Evolutionary conservation across 768 basidiomycete species (phyloP), one percentile per base, ranked within the genome.

Genomic region (Tulasnella sp.): DNA sequence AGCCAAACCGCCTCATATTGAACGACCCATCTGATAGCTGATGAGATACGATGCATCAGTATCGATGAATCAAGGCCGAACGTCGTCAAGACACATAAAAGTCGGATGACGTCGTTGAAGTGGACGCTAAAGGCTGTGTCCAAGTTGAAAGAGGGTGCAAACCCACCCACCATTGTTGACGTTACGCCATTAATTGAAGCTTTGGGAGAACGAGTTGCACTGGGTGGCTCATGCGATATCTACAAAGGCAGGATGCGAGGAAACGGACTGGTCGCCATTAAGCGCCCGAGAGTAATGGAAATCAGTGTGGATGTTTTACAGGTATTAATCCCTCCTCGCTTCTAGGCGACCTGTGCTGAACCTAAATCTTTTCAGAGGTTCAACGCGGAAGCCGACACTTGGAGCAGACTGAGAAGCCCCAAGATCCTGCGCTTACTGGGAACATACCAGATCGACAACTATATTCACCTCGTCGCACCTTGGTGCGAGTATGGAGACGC

Each of bases 191-290:
- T 42, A 19, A 47, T 69, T 9, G 68, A 69, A 34, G 29, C 26
- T 8, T 26, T 69, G 32, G 69, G 69, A 0, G 44, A 70, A 35
- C 42, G 69, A 16, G 69, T 70, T 3, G 69, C 69, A 9, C 12
- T 52, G 8, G 69, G 69, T 35, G 69, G 69, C 34, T 47, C 69
- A 17, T 70, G 69, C 47, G 69, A 70, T 35, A 47, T 70, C 32
- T 70, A 70, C 44, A 42, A 52, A 32, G 69, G 69, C 35, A 70
- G n/a, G 34, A 70, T 70, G 69, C 69, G 32, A 5, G 69, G 69
- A 52, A 35, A 34, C 3, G 29, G 69, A 8, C 29, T 26, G 35
- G 52, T 70, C 26, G 69, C 69, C 17, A 70, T 70, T 44, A 70
- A 70, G 37, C 69, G 69, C 29, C 69, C 69, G 17, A 47, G 69